Evolutionary conservation across 192 early-diverging fungal species (phyloP).

Genomic region (Podila epicladia): DNA sequence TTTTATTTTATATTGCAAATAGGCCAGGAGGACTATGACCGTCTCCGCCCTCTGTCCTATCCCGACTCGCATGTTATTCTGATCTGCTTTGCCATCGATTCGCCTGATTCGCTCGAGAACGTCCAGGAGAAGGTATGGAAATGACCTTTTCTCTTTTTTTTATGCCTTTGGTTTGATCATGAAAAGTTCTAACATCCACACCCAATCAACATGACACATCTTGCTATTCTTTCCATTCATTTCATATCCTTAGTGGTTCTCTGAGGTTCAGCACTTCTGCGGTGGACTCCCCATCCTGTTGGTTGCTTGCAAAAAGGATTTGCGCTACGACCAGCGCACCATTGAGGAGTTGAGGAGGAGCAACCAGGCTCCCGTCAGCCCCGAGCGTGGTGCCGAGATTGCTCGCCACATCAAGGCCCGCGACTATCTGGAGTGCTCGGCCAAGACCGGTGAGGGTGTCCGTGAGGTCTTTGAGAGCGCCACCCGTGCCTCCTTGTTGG

Average conservation of each 20-base stretch:
- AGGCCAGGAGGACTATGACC: conserved; percentile 97
- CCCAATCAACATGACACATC: too few relatives aligned
- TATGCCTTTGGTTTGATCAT: not conserved
- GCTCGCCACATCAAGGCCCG: conserved; percentile 88
- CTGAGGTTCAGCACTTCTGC: conserved; percentile 90
- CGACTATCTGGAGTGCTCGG: conserved; percentile 93
- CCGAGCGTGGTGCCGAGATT: conserved; percentile 75
- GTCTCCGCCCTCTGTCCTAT: conserved; percentile 91
- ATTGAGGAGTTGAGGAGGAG: conserved; percentile 81
- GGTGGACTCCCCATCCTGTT: conserved; percentile 84
- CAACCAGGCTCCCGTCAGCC: conserved; percentile 77
- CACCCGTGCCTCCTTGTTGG: conserved; percentile 82
- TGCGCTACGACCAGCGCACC: conserved; percentile 82
- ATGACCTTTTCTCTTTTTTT: not conserved
- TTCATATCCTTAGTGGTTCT: conserved; percentile 77
- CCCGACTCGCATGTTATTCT: conserved; percentile 93
- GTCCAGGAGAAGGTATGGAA: conserved; percentile 68
- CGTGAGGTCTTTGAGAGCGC: conserved; percentile 88
- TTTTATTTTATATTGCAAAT: conserved; percentile 12
- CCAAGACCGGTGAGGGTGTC: conserved; percentile 83
- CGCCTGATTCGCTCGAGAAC: conserved; percentile 85
- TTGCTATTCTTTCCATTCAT: not conserved
- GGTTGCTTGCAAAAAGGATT: conserved; percentile 91
- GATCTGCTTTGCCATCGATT: conserved; percentile 92
- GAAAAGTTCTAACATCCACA: too few relatives aligned